These are phyloP conservation scores for Letharia columbiana DNA, from an alignment of 495 filamentous ascomycete genomes.

Conservation along the genomic window DNA sequence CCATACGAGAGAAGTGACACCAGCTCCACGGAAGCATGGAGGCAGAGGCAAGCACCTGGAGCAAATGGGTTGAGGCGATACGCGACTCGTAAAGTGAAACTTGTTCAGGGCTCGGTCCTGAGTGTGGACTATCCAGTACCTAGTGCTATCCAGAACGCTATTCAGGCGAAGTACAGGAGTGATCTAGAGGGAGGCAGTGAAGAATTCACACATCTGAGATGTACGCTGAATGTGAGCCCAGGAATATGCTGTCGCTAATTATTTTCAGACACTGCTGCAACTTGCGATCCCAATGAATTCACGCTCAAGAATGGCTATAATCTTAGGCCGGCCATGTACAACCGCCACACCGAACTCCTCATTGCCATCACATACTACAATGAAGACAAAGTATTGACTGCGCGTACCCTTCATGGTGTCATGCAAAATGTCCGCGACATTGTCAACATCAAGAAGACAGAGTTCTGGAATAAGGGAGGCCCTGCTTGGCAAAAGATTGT, in stretches of 20 bases:
- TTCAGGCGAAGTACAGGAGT: constrained; percentile 83
- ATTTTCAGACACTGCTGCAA: constrained; percentile 76
- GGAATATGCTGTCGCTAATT: constrained; percentile 21
- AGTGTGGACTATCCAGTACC: constrained; percentile 98
- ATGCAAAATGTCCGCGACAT: constrained; percentile 99
- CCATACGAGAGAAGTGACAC: constrained; percentile 64
- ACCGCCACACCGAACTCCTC: constrained; percentile 91
- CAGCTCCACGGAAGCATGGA: constrained; percentile 80
- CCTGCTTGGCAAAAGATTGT: constrained; percentile 99
- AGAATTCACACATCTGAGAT: constrained; percentile 99
- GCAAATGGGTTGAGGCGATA: constrained; percentile 72
- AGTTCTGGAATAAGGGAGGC: constrained; percentile 99
- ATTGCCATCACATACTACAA: constrained; percentile 99
- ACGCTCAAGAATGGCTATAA: constrained; percentile 99
- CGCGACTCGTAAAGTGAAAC: constrained; percentile 92
- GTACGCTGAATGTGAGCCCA: constrained; percentile 36
- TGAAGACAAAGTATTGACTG: constrained; percentile 89
- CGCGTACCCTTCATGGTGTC: constrained; percentile 89
- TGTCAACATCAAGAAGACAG: constrained; percentile 94
- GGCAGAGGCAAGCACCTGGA: constrained; percentile 70
- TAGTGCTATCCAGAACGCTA: constrained; percentile 92
- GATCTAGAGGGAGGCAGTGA: constrained; percentile 87
- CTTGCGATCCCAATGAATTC: constrained; percentile 97
- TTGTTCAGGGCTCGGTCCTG: constrained; percentile 89
- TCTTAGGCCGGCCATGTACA: constrained; percentile 96